These are phyloP conservation scores for Beta corolliflora DNA, from an alignment of 179 eudicot genomes.

Conservation along the genomic window DNA sequence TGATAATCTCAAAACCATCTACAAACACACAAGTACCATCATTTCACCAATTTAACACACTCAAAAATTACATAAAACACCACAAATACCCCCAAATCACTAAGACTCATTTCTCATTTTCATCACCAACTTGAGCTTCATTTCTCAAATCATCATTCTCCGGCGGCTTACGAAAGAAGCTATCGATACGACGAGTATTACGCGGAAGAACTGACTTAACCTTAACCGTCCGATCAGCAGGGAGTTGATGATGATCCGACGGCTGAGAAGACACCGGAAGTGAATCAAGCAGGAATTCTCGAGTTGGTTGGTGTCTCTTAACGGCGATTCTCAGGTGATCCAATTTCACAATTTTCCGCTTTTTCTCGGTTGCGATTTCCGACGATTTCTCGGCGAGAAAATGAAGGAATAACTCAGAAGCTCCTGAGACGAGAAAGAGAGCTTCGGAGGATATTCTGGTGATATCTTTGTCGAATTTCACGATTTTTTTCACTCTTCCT, in stretches of 20 bases:
- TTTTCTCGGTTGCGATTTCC: constrained; percentile 58
- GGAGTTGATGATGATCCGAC: constrained; percentile 19
- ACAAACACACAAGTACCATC: constrained; percentile 9
- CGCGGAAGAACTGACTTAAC: constrained; percentile 40
- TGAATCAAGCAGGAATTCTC: constrained; percentile 81
- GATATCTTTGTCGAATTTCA: constrained; percentile 85
- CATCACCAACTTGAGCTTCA: not conserved
- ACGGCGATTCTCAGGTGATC: constrained; percentile 72
- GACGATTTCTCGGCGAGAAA: constrained; percentile 76
- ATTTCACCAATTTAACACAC: not conserved
- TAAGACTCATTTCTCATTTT: not conserved
- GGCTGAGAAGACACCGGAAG: constrained; percentile 56
- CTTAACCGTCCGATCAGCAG: constrained; percentile 28
- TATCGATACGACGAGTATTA: constrained; percentile 60
- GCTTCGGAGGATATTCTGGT: constrained; percentile 75
- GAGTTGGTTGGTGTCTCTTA: constrained; percentile 70
- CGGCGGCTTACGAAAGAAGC: constrained; percentile 30
- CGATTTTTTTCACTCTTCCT: constrained; percentile 70
- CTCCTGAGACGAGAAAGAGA: constrained; percentile 54
- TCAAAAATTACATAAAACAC: not conserved
- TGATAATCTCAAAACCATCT: not conserved
- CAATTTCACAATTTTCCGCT: constrained; percentile 64
- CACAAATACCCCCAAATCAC: not conserved
- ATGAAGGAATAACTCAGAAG: constrained; percentile 70
- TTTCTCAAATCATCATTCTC: not conserved